Evolutionary conservation across 495 filamentous ascomycete species (phyloP), one percentile per base, ranked within the genome.

Genomic region (Neurospora intermedia): DNA sequence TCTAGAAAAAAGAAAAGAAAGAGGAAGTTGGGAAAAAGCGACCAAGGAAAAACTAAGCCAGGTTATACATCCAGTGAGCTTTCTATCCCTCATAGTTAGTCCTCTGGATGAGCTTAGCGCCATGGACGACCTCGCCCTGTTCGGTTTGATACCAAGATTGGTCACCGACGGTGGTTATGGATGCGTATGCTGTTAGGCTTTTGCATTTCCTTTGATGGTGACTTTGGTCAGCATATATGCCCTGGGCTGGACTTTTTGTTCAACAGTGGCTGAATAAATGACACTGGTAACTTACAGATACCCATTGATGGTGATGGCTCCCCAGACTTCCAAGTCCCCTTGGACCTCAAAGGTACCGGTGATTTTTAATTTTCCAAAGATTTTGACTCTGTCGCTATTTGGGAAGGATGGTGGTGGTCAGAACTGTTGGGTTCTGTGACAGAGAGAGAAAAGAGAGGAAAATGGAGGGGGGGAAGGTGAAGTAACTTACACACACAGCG

Each of bases 351-450:
- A 75, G 11, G 75, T 78, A 5, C 82, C 82, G 10, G 75, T 77
- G 43, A 83, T 75, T 69, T 77, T 83, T 11, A 83, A 77, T 75
- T 82, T 82, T 27, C 82, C 82, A 77, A 80, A 83, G 39, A 81
- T 81, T 73, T 82, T 83, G 72, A 82, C 81, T 74, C 82, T 82
- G 74, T 82, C 79, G 43, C 77, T 80, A 59, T 38, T 38, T 31
- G 1, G 20, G 20, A 1, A 31, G n/a, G n/a, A 16, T 71, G 11
- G 45, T 71, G 11, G 45, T 40, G 27, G 27, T 72, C 46, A 62
- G 38, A n/a, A 38, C n/a, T 41, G 6, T 23, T 31, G 27, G 27
- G 27, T 31, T 43, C 20, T 9, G 23, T 35, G 11, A 41, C 69
- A 39, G 18, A 45, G 40, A 15, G 31, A 41, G 23, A 27, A 11